Base-by-base conservation (phyloP, 345 rosid species). In the Sisymbrium altissimum region DNA sequence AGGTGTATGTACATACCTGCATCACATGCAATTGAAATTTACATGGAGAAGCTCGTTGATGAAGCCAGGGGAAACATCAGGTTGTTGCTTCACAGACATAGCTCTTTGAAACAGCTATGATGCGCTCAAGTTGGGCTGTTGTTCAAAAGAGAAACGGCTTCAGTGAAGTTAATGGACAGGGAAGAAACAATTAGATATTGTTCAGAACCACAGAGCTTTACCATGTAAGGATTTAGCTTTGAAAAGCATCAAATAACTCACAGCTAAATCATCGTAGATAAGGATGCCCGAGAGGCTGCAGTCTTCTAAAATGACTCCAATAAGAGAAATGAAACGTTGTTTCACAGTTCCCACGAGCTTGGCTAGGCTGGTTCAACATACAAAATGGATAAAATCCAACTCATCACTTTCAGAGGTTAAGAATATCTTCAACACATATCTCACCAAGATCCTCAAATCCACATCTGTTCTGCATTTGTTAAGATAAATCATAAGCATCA, bases 41-140 rank as follows among this genome's bases (percentile, higher is more conserved):
- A 83, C 85, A 57, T 83, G 70, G 75, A 94, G 98, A 80, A 94
- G 97, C 81, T 94, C 98, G 54, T 88, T 94, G 49, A 86, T 84
- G 70, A 94, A 88, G 76, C 84, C 87, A 25, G 89, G 83, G 30
- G 89, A 79, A 74, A 89, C 89, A 76, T 82, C 71, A 3, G 88
- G 66, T 54, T 84, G 78, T 64, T 87, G 85, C 80, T 87, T 86
- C 3, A 93, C 95, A 43, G 98, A 91, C 98, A 91, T 94, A 55
- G 96, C 98, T 66, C 87, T 85, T 78, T 94, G 98, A 81, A 94
- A 94, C 41, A 94, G 82, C 97, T 97, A 94, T 44, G 97, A 89
- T 58, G 96, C 81, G 30, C 96, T 94, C 80, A 94, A 87, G 81
- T 91, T 94, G 52, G 93, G 93, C 91, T 86, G 76, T 74, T 3